Base-by-base conservation (phyloP, 169 alveolate genomes). In the Eimeria acervulina region DNA sequence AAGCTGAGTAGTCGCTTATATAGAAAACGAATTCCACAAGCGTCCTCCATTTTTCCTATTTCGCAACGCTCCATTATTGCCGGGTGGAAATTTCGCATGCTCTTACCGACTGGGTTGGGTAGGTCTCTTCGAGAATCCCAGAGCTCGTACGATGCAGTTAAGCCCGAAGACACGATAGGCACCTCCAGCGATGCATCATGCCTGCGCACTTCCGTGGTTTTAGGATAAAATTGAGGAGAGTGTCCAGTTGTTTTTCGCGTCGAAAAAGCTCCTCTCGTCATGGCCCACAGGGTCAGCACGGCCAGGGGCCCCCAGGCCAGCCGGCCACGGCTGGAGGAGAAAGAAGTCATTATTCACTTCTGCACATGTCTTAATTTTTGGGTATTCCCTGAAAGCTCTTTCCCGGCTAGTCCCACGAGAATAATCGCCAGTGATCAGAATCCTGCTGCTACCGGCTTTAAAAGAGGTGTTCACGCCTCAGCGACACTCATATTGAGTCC, bases 241-340 rank as follows among this genome's bases (percentile, higher is more conserved):
- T 26, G 61, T 10, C 33, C n/a, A 26, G 59, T n/a, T 78, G 88
- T 44, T n/a, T 78, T 78, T 52, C 31, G 47, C 26, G 91, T 51
- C 28, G 91, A 83, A 51, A 31, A 28, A 33, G n/a, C 91, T 55
- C 72, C 91, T 31, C 52, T 31, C 19, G 76, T n/a, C 76, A 36
- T 31, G 51, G 66, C 74, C 91, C 91, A 83, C 74, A 83, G 52
- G 72, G 76, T 31, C 52, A 83, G 40, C 70, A 83, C 70, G 17
- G n/a, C 52, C 91, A 83, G 36, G 47, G 68, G 55, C 33, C 44
- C 74, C 89, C 63, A 80, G 23, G 59, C 89, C 51, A 83, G 72
- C 91, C 91, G 91, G 33, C 76, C 91, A 23, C 66, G 88, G 88
- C 88, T 78, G 66, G 63, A 40, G 59, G 55, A 78, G 66, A 42